These are phyloP conservation scores for Kodamaea jinghongensis DNA, from an alignment of 805 yeast genomes.

Conservation along the genomic window DNA sequence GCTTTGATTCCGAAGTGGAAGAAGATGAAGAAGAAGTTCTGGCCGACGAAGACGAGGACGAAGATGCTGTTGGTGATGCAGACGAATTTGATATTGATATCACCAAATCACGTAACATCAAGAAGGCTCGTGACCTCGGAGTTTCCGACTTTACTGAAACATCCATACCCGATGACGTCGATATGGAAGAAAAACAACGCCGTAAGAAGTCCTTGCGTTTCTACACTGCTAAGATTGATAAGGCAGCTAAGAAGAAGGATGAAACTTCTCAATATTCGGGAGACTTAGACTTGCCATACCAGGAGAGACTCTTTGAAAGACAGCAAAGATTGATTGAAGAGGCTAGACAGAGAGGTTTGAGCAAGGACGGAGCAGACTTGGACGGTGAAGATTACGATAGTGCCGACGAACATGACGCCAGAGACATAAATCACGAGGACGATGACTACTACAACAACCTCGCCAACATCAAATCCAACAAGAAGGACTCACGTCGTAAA, in stretches of 20 bases:
- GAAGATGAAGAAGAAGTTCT: slow-evolving; percentile 21
- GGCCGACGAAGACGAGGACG: slow-evolving; percentile 15
- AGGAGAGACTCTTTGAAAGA: slow-evolving; percentile 85
- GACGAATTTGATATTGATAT: slow-evolving; percentile 50
- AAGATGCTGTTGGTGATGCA: slow-evolving; percentile 19
- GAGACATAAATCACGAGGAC: slow-evolving; percentile 38
- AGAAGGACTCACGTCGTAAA: slow-evolving; percentile 52
- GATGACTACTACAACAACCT: slow-evolving; percentile 57
- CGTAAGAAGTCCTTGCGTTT: slow-evolving; percentile 83
- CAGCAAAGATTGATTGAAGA: slow-evolving; percentile 84
- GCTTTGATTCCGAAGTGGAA: slow-evolving; percentile 21
- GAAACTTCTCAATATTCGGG: slow-evolving; percentile 61
- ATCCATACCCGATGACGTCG: slow-evolving; percentile 68
- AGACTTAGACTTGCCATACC: slow-evolving; percentile 88
- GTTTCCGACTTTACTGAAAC: slow-evolving; percentile 65
- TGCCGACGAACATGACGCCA: slow-evolving; percentile 45
- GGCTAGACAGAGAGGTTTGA: slow-evolving; percentile 77
- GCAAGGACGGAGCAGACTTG: slow-evolving; percentile 43
- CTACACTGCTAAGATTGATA: slow-evolving; percentile 96
- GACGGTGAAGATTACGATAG: slow-evolving; percentile 50
- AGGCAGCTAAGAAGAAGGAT: slow-evolving; percentile 65
- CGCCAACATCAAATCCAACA: slow-evolving; percentile 44
- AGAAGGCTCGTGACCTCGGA: slow-evolving; percentile 21
- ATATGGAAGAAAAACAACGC: slow-evolving; percentile 78
- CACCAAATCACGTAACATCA: slow-evolving; percentile 47